phyloP scores from a whole-genome alignment of 352 stramenopile species.

The Phytopythium mirpurense region DNA sequence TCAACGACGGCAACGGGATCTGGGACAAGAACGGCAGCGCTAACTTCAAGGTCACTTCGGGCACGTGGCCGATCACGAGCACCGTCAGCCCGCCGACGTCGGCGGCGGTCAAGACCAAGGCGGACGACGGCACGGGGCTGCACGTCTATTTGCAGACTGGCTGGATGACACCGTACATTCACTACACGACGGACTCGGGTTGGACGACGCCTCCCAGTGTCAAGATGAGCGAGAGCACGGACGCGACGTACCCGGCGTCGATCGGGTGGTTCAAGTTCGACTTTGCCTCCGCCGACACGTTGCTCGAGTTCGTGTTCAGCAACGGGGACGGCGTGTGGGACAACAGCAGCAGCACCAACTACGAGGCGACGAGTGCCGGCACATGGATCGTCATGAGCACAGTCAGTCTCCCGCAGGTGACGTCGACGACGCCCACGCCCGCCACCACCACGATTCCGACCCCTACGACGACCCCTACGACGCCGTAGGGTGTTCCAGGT shows the following conservation, averaged over 20 bases:
- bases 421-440: slow-evolving; percentile 1
- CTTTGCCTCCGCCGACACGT: slow-evolving; percentile 13
- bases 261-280: slow-evolving; percentile 34
- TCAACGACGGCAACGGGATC: slow-evolving; percentile 18
- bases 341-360: slow-evolving; percentile 37
- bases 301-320: slow-evolving; percentile 42
- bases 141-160: slow-evolving; percentile 32
- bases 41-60: slow-evolving; percentile 22
- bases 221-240: slow-evolving; percentile 20
- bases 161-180: slow-evolving; percentile 28
- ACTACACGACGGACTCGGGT: slow-evolving; percentile 19
- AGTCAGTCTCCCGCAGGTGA: slow-evolving; percentile 17
- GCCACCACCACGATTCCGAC: slow-evolving; percentile 7
- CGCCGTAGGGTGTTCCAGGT: too few relatives aligned
- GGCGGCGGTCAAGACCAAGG: slow-evolving; percentile 15
- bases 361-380: slow-evolving; percentile 28
- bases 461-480: slow-evolving; percentile 6
- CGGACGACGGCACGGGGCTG: slow-evolving; percentile 26
- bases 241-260: slow-evolving; percentile 12
- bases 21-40: slow-evolving; percentile 24
- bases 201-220: slow-evolving; percentile 30
- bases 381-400: slow-evolving; percentile 31
- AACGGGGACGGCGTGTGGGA: slow-evolving; percentile 36
- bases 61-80: slow-evolving; percentile 21
- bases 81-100: slow-evolving; percentile 13